phyloP scores from a whole-genome alignment of 83 land plant genomes.

The Picea abies region DNA sequence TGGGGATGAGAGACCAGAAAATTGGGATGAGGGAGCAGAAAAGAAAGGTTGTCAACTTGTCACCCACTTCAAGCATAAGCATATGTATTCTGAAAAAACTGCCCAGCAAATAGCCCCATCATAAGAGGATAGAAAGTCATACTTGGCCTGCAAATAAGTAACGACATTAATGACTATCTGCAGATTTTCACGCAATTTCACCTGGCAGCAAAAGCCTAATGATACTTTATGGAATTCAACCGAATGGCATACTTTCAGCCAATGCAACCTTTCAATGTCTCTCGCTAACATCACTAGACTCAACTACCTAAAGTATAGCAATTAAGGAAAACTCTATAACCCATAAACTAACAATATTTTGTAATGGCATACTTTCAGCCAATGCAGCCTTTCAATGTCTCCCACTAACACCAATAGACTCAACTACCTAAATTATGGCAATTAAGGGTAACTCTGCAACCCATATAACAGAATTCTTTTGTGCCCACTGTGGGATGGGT shows the following conservation, averaged over 20 bases:
- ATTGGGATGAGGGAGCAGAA: not conserved
- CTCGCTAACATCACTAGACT: not conserved
- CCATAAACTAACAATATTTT: not conserved
- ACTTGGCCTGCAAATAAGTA: too few species aligned
- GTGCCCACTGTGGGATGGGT: not conserved
- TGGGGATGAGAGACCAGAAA: not conserved
- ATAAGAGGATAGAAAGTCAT: too few species aligned
- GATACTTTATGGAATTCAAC: not conserved
- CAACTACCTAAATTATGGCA: not conserved
- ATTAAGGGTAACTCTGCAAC: not conserved
- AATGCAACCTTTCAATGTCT: too few species aligned
- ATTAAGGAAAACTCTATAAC: not conserved
- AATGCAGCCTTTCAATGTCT: not conserved
- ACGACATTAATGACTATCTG: too few species aligned
- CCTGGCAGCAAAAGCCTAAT: not conserved
- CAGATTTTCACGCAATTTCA: too few species aligned
- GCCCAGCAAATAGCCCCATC: too few species aligned
- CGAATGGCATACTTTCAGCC: too few species aligned
- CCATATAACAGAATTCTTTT: not conserved
- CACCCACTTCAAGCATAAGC: too few species aligned
- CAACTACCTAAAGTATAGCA: not conserved
- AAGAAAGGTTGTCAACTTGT: too few species aligned
- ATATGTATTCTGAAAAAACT: too few species aligned
- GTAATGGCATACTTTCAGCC: not conserved
- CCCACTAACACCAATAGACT: not conserved